phyloP scores from a whole-genome alignment of 2,329 filamentous ascomycete genomes.

The Pseudogymnoascus sp. region DNA sequence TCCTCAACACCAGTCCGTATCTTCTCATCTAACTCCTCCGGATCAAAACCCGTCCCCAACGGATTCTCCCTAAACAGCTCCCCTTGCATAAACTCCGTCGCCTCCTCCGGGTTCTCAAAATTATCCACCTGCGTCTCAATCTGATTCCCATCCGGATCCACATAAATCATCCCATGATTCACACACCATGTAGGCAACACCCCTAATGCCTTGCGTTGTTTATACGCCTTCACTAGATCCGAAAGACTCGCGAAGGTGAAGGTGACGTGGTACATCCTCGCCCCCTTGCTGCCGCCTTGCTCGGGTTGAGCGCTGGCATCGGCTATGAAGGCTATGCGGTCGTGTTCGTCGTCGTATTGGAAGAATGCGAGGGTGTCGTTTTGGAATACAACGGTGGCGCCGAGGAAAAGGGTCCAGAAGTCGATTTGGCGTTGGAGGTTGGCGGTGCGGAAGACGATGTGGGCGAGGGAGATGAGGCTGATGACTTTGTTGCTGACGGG shows the following conservation, averaged over 20 bases:
- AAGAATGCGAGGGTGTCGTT: conserved; percentile 32
- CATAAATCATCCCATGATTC: conserved; percentile 44
- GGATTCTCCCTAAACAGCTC: conserved; percentile 36
- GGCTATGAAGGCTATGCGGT: conserved; percentile 38
- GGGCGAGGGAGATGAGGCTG: conserved; percentile 18
- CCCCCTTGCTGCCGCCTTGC: neutral
- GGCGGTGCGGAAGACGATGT: conserved; percentile 27
- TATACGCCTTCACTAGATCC: conserved; percentile 34
- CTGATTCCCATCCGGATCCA: conserved; percentile 42
- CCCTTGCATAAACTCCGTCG: conserved; percentile 34
- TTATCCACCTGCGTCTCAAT: conserved; percentile 43
- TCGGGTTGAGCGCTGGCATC: conserved; percentile 24
- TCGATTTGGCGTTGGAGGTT: conserved; percentile 28
- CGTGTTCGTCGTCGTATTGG: conserved; percentile 42
- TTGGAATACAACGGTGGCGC: conserved; percentile 26
- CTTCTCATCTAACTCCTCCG: conserved; percentile 34
- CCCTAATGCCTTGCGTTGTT: conserved; percentile 30
- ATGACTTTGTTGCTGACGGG: conserved; percentile 11
- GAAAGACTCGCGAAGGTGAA: conserved; percentile 34
- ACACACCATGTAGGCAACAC: conserved; percentile 38
- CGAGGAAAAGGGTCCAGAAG: conserved; percentile 35
- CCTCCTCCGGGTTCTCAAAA: conserved; percentile 34
- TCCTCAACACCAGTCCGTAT: conserved; percentile 24
- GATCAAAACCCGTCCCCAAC: conserved; percentile 38
- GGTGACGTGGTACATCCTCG: conserved; percentile 37